Conservation (phyloP, 2,329 filamentous ascomycete species). For the Fusarium sp. region DNA sequence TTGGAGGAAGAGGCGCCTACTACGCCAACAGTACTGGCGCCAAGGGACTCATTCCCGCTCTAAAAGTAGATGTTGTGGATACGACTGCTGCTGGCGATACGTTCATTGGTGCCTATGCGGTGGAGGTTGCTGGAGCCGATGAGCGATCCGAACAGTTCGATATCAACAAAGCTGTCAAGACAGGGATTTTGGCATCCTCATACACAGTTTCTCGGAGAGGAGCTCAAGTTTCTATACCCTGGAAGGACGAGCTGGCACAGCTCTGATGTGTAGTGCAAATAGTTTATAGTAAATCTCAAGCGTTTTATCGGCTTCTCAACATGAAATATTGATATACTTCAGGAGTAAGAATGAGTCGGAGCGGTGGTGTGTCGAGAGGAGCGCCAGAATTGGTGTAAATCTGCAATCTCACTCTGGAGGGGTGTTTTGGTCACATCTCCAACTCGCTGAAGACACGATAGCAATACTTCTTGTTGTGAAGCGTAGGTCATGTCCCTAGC, state of each 20-base stretch:
- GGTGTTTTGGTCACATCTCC: slow-evolving; percentile 26
- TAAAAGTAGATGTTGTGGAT: slow-evolving; percentile 84
- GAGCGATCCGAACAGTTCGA: slow-evolving; percentile 2
- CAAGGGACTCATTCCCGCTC: slow-evolving; percentile 70
- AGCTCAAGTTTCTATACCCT: slow-evolving; percentile 28
- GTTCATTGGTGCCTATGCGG: slow-evolving; percentile 90
- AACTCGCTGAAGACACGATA: slow-evolving; percentile 22
- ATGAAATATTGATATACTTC: not conserved
- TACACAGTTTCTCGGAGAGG: slow-evolving; percentile 19
- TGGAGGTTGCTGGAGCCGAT: not conserved
- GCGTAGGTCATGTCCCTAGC: slow-evolving; percentile 40
- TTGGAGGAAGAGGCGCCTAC: slow-evolving; percentile 84
- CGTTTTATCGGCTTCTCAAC: too few relatives aligned
- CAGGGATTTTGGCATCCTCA: slow-evolving; percentile 20
- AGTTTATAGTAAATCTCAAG: too few relatives aligned
- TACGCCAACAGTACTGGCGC: slow-evolving; percentile 64
- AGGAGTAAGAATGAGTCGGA: slow-evolving; percentile 7
- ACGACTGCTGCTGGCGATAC: slow-evolving; percentile 96
- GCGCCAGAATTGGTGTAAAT: slow-evolving; percentile 27
- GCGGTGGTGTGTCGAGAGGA: slow-evolving; percentile 23
- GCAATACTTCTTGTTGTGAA: slow-evolving; percentile 15
- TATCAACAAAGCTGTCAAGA: slow-evolving; percentile 13
- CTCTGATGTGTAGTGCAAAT: too few relatives aligned
- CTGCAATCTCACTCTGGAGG: slow-evolving; percentile 9
- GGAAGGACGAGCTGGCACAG: slow-evolving; percentile 16